Evolutionary conservation across 2,329 filamentous ascomycete species (phyloP).

Genomic region (Fusarium goolgardi): DNA sequence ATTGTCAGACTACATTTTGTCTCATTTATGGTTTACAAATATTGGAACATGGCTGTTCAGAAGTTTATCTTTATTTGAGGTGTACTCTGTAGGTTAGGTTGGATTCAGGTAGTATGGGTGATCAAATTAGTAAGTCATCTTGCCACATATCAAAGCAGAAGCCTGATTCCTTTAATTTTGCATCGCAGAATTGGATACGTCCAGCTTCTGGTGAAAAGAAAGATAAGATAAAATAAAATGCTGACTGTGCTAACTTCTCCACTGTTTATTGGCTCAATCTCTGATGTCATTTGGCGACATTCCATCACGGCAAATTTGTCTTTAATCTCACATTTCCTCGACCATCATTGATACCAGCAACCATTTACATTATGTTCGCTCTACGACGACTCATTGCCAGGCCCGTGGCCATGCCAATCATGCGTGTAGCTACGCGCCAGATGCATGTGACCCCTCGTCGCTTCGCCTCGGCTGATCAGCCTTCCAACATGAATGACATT

Average conservation of each 20-base stretch:
- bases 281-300: slow-evolving; percentile 24
- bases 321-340: not conserved
- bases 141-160: no score
- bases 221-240: slow-evolving; percentile 22
- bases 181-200: no score
- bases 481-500: slow-evolving; percentile 28
- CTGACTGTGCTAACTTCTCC: not conserved
- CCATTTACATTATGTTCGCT: slow-evolving; percentile 27
- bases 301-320: slow-evolving; percentile 18
- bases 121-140: no score
- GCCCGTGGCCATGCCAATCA: not conserved
- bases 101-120: no score
- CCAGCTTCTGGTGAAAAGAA: not conserved
- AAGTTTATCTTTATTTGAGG: not conserved
- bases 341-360: not conserved
- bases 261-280: not conserved
- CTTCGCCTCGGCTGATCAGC: slow-evolving; percentile 28
- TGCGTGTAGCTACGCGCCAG: slow-evolving; percentile 27
- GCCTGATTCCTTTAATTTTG: no score
- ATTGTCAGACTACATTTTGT: not conserved
- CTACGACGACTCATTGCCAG: slow-evolving; percentile 23
- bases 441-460: slow-evolving; percentile 28
- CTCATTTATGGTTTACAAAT: not conserved
- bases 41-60: not conserved
- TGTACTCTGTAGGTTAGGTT: not conserved